Evolutionary conservation across 2,329 filamentous ascomycete species (phyloP).

Genomic region (Colletotrichum chrysophilum): DNA sequence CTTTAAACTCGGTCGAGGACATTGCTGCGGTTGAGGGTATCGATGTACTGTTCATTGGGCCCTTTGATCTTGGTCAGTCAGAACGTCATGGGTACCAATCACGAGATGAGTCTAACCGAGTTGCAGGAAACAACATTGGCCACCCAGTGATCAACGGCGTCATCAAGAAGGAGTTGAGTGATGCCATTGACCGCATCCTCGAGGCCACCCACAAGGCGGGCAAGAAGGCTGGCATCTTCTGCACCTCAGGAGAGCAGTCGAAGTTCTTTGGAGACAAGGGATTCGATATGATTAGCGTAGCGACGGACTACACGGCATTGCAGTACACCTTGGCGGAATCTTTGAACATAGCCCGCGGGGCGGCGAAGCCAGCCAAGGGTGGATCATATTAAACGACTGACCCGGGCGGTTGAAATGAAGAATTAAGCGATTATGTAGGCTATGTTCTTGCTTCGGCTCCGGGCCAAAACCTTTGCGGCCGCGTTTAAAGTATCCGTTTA

Average conservation of each 20-base stretch:
- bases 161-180: constrained; percentile 62
- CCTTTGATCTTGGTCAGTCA: constrained; percentile 63
- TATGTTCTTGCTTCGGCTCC: background rate
- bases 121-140: constrained; percentile 61
- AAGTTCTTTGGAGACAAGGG: constrained; percentile 59
- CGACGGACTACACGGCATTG: constrained; percentile 60
- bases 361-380: constrained; percentile 37
- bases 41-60: constrained; percentile 69
- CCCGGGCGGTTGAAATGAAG: background rate
- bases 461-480: background rate
- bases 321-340: constrained; percentile 49
- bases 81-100: no score
- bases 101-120: background rate
- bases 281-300: constrained; percentile 66
- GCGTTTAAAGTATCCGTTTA: background rate
- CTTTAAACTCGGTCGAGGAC: constrained; percentile 63
- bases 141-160: constrained; percentile 65
- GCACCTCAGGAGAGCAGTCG: constrained; percentile 60
- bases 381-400: constrained; percentile 44
- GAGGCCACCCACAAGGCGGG: constrained; percentile 63
- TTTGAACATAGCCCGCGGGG: constrained; percentile 51
- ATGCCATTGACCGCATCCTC: constrained; percentile 63
- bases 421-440: background rate
- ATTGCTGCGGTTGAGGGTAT: constrained; percentile 66
- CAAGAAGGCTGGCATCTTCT: constrained; percentile 70